A percentile compares a stretch with the other conserved stretches of the same genome.
Conservation (phyloP, 2,329 filamentous ascomycete genomes). For the Seiridium unicorne region DNA sequence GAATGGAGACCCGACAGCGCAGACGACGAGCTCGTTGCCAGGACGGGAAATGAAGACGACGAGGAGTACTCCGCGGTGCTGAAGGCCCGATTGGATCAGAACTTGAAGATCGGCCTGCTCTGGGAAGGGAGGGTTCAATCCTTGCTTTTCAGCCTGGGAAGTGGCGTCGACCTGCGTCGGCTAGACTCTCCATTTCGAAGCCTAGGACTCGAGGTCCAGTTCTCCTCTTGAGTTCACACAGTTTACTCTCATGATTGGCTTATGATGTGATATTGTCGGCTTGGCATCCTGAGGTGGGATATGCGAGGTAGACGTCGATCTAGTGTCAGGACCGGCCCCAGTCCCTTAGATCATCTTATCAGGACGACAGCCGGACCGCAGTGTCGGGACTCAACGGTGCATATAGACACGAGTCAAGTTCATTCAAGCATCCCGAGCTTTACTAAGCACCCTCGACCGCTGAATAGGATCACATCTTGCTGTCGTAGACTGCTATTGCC, state of each 20-base stretch:
- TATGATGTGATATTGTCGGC: background rate
- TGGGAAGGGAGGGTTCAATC: conserved; percentile 96
- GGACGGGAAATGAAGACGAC: conserved; percentile 9
- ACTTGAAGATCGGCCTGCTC: conserved; percentile 77
- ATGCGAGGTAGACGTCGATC: background rate
- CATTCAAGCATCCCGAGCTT: background rate
- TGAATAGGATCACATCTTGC: too few species aligned
- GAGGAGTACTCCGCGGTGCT: conserved; percentile 81
- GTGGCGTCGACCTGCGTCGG: conserved; percentile 76
- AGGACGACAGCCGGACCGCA: background rate
- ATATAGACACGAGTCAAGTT: background rate
- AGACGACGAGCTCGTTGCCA: conserved; percentile 34
- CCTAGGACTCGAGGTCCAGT: conserved; percentile 77
- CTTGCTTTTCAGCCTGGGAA: conserved; percentile 85
- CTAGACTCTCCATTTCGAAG: conserved; percentile 75
- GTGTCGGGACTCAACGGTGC: background rate
- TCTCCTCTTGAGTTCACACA: conserved; percentile 63
- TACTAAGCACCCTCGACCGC: too few species aligned
- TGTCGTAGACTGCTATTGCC: too few species aligned
- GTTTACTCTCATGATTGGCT: background rate
- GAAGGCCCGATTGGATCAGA: conserved; percentile 87
- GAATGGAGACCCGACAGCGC: conserved; percentile 44
- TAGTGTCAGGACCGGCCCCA: background rate
- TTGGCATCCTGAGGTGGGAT: background rate
- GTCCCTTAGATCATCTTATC: too few species aligned